Evolutionary conservation across 1,284 basidiomycete species (phyloP).

Genomic region (Sporisorium reilianum): DNA sequence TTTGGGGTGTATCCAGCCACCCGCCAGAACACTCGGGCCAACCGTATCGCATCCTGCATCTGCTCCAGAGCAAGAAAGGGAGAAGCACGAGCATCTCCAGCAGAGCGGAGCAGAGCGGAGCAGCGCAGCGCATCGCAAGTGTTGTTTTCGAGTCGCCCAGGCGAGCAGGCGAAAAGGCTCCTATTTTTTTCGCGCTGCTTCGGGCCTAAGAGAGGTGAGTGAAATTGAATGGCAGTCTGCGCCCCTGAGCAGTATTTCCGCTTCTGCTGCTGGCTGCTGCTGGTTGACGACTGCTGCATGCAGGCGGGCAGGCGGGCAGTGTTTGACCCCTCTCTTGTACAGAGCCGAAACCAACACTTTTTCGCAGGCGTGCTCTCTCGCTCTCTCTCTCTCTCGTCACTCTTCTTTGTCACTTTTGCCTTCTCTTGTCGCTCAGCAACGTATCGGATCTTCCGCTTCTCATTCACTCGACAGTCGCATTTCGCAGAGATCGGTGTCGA

Average conservation of each 20-base stretch:
- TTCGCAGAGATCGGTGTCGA: neutral
- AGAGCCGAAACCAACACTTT: slow-evolving; percentile 12
- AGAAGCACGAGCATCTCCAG: no score
- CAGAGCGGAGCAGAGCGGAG: no score
- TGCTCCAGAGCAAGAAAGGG: no score
- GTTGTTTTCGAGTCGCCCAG: no score
- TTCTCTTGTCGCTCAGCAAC: neutral
- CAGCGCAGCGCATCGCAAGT: no score
- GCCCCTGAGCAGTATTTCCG: neutral
- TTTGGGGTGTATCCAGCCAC: no score
- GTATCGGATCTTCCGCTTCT: neutral
- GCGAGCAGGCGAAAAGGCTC: neutral
- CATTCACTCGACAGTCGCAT: neutral
- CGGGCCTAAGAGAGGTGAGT: neutral
- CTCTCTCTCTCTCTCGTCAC: neutral
- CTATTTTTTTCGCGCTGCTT: neutral
- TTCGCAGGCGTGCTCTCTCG: neutral
- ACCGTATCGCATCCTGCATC: no score
- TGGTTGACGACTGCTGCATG: slow-evolving; percentile 11
- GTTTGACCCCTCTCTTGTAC: slow-evolving; percentile 7
- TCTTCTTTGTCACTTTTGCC: neutral
- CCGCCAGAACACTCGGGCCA: no score
- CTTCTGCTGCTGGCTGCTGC: slow-evolving; percentile 1
- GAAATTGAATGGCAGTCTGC: no score
- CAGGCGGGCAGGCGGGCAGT: slow-evolving; percentile 2